Percentiles rank a stretch among this genome's conserved stretches.
These are phyloP conservation scores for Seminavis robusta DNA, from an alignment of 108 stramenopile genomes.

Conservation along the genomic window DNA sequence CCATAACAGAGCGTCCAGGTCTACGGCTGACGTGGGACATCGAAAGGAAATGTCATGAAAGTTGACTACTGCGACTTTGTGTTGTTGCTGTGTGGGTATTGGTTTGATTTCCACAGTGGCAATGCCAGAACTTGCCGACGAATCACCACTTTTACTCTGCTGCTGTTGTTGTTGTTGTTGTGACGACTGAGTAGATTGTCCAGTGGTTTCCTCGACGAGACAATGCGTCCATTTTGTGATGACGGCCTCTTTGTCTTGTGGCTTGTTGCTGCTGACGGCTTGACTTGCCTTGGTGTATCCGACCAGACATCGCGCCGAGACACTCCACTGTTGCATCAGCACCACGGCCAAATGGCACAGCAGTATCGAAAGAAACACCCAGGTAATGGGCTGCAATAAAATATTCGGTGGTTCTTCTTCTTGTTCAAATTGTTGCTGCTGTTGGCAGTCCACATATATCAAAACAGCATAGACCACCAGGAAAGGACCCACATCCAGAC, in stretches of 20 bases:
- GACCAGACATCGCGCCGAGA: conserved; percentile 39
- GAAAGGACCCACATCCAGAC: conserved; percentile 61
- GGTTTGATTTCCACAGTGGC: neutral
- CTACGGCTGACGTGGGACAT: conserved; percentile 6
- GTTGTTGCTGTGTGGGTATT: neutral
- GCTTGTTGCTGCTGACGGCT: neutral
- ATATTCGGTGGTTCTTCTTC: neutral
- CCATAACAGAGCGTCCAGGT: conserved; percentile 9
- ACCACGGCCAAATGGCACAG: conserved; percentile 27
- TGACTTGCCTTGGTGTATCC: conserved; percentile 26
- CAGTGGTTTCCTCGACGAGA: conserved; percentile 27
- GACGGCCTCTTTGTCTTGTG: neutral
- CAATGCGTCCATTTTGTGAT: conserved; percentile 26
- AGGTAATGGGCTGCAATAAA: conserved; percentile 1
- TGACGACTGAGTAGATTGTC: conserved; percentile 20
- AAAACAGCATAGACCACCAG: conserved; percentile 35
- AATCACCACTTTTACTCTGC: conserved; percentile 9
- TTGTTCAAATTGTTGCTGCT: neutral
- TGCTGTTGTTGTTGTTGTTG: conserved; percentile 7
- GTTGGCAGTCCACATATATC: conserved; percentile 21
- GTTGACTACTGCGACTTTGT: conserved; percentile 9
- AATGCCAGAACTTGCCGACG: conserved; percentile 9
- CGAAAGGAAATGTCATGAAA: conserved; percentile 49
- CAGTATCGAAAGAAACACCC: conserved; percentile 21
- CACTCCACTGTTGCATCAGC: conserved; percentile 43